These are phyloP conservation scores for Epichloe festucae DNA, from an alignment of 2,329 filamentous ascomycete genomes.

Conservation along the genomic window DNA sequence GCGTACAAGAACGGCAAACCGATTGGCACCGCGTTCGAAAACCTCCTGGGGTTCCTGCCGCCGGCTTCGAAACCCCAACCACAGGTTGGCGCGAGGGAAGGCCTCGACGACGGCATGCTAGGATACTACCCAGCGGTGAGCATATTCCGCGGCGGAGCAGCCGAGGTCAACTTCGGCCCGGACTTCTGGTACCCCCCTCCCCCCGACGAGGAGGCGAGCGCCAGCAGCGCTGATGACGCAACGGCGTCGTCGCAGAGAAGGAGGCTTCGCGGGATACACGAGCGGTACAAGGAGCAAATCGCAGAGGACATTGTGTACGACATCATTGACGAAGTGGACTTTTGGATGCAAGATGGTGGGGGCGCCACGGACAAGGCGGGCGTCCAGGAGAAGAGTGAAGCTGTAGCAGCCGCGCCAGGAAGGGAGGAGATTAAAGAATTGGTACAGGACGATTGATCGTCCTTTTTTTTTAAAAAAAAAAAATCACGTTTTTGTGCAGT, in stretches of 20 bases:
- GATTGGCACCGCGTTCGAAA: conserved; percentile 77
- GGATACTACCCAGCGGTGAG: conserved; percentile 93
- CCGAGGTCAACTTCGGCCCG: conserved; percentile 87
- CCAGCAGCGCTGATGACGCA: conserved; percentile 31
- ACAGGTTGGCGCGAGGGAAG: conserved; percentile 66
- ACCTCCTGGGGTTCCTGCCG: conserved; percentile 81
- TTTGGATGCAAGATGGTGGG: conserved; percentile 60
- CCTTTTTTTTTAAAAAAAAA: background rate
- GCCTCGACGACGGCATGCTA: conserved; percentile 85
- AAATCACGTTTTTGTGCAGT: background rate
- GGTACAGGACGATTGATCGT: conserved; percentile 44
- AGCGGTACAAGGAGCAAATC: conserved; percentile 85
- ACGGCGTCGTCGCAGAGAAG: conserved; percentile 12
- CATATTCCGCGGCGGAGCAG: conserved; percentile 81
- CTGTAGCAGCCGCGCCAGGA: conserved; percentile 29
- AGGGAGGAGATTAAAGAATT: conserved; percentile 51
- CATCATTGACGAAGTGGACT: conserved; percentile 87
- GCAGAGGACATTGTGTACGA: conserved; percentile 90
- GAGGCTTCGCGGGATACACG: conserved; percentile 49
- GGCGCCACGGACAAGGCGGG: conserved; percentile 33
- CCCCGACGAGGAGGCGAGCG: conserved; percentile 36
- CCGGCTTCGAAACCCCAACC: conserved; percentile 66
- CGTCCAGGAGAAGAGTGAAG: conserved; percentile 31
- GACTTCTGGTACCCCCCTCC: conserved; percentile 88
- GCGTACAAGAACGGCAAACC: conserved; percentile 86